Percentiles rank a stretch among this genome's conserved stretches.
phyloP scores from a whole-genome alignment of 2,329 filamentous ascomycete species.

The Colletotrichum filicis region DNA sequence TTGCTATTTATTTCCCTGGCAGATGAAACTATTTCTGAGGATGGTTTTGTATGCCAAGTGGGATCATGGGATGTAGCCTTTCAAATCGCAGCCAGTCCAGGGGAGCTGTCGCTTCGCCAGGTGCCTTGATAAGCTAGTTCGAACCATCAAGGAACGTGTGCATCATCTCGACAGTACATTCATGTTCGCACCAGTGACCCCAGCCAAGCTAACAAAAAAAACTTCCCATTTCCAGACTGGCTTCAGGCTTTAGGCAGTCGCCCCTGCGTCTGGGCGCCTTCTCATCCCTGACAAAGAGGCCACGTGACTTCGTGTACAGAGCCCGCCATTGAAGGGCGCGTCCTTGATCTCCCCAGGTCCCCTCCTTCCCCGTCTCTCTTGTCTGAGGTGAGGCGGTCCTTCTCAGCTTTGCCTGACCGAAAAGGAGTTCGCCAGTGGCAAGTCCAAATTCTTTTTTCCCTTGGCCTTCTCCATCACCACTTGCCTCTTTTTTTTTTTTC shows the following conservation, averaged over 20 bases:
- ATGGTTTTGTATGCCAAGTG: neutral
- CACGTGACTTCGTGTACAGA: conserved; percentile 35
- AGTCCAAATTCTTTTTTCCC: neutral
- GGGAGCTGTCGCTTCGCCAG: neutral
- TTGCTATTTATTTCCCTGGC: neutral
- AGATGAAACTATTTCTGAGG: neutral
- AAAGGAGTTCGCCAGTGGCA: conserved; percentile 8
- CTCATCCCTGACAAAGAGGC: conserved; percentile 6
- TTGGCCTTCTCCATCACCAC: neutral
- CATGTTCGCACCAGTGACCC: neutral
- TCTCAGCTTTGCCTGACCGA: neutral
- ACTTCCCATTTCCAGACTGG: neutral
- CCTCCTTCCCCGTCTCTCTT: neutral
- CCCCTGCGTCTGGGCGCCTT: neutral
- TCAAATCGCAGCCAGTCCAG: neutral
- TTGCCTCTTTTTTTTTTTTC: neutral
- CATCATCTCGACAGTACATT: neutral
- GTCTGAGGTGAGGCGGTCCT: neutral
- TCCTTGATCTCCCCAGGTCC: neutral
- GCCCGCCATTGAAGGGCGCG: conserved; percentile 8
- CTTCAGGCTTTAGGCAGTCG: conserved; percentile 8
- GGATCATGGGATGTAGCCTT: neutral
- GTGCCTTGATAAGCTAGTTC: neutral
- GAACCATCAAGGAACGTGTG: neutral
- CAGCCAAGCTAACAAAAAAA: conserved; percentile 2